Conservation (phyloP, 352 stramenopile species). For the Phytophthora tentaculata region DNA sequence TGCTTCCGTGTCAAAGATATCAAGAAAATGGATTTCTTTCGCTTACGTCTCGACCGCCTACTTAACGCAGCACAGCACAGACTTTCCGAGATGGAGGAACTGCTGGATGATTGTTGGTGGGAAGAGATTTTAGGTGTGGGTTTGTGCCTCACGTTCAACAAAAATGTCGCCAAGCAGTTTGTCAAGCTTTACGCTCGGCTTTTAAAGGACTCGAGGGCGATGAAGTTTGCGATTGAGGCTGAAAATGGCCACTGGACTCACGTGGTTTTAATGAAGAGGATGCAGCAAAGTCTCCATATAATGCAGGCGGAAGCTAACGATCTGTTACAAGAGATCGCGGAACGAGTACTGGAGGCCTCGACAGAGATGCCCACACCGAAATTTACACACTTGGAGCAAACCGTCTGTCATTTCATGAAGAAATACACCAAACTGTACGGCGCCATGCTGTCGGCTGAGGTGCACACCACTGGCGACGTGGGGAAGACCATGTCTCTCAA, state of each 20-base stretch:
- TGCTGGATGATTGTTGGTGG: conserved; percentile 77
- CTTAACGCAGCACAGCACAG: conserved; percentile 41
- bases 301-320: conserved; percentile 67
- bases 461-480: conserved; percentile 52
- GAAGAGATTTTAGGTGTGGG: conserved; percentile 66
- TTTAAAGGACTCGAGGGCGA: conserved; percentile 65
- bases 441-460: conserved; percentile 44
- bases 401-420: conserved; percentile 54
- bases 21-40: conserved; percentile 80
- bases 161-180: conserved; percentile 71
- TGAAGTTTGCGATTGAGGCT: conserved; percentile 72
- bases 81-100: conserved; percentile 51
- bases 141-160: conserved; percentile 67
- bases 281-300: conserved; percentile 72
- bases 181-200: conserved; percentile 64
- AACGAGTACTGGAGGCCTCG: conserved; percentile 27
- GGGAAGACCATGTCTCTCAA: conserved; percentile 74
- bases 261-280: conserved; percentile 59
- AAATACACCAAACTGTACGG: conserved; percentile 68
- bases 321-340: conserved; percentile 63
- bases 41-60: conserved; percentile 54
- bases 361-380: conserved; percentile 41
- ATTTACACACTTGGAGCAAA: conserved; percentile 58
- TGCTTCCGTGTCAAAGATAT: conserved; percentile 79
- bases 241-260: conserved; percentile 68